These are phyloP conservation scores for Euphorbia pulcherrima DNA, from an alignment of 345 rosid genomes.

Conservation along the genomic window DNA sequence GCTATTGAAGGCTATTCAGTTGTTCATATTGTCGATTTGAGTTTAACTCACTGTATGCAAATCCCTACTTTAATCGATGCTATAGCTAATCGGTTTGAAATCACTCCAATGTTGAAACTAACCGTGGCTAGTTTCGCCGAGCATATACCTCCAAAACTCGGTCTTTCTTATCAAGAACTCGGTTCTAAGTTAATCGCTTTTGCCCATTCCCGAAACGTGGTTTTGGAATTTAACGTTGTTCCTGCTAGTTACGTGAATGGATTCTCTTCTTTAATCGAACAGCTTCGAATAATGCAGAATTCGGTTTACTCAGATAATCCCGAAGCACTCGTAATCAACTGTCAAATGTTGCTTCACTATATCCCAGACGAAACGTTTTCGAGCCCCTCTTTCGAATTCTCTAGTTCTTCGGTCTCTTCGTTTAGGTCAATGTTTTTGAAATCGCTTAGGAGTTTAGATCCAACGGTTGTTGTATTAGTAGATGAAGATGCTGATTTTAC, in stretches of 20 bases:
- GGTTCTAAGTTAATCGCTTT: slow-evolving; percentile 66
- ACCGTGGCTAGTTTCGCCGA: slow-evolving; percentile 49
- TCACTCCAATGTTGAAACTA: slow-evolving; percentile 60
- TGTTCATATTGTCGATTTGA: slow-evolving; percentile 77
- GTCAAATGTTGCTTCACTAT: slow-evolving; percentile 83
- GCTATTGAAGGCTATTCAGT: slow-evolving; percentile 67
- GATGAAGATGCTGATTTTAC: slow-evolving; percentile 89
- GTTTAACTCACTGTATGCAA: slow-evolving; percentile 93
- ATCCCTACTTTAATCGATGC: slow-evolving; percentile 85
- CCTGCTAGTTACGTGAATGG: slow-evolving; percentile 61
- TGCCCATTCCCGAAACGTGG: slow-evolving; percentile 63
- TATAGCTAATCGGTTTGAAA: slow-evolving; percentile 51
- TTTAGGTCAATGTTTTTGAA: slow-evolving; percentile 50
- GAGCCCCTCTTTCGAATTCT: slow-evolving; percentile 22
- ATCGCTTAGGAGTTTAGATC: slow-evolving; percentile 55
- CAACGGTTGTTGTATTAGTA: slow-evolving; percentile 57
- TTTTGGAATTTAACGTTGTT: slow-evolving; percentile 54
- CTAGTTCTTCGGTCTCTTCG: slow-evolving; percentile 28
- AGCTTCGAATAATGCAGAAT: slow-evolving; percentile 48
- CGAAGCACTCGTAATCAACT: slow-evolving; percentile 75
- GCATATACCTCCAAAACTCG: slow-evolving; percentile 49
- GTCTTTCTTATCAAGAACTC: slow-evolving; percentile 59
- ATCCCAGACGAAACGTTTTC: slow-evolving; percentile 61
- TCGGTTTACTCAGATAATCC: slow-evolving; percentile 34
- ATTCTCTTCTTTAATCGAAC: slow-evolving; percentile 59